Conservation (phyloP, 441 rosid genomes). For the Gossypium aridum region DNA sequence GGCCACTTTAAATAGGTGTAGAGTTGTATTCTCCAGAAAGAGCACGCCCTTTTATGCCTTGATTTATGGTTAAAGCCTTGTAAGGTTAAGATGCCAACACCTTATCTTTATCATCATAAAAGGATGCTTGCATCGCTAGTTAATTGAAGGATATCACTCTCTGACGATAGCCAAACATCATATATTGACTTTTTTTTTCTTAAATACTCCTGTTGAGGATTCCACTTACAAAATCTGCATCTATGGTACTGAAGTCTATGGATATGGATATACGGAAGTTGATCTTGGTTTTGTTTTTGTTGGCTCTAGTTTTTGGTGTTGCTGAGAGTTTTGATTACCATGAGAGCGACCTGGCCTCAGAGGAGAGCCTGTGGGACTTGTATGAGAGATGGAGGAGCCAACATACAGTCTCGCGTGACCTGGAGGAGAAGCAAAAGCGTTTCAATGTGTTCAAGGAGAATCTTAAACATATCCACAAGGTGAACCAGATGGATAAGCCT, state of each 20-base stretch:
- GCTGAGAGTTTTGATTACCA: slow-evolving; percentile 26
- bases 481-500: slow-evolving; percentile 30
- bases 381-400: slow-evolving; percentile 37
- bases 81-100: neutral
- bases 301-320: slow-evolving; percentile 16
- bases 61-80: slow-evolving; percentile 17
- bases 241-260: neutral
- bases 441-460: slow-evolving; percentile 40
- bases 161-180: neutral
- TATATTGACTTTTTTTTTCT: neutral
- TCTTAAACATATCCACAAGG: slow-evolving; percentile 25
- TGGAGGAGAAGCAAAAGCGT: slow-evolving; percentile 24
- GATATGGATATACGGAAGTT: slow-evolving; percentile 6
- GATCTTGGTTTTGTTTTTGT: slow-evolving; percentile 8
- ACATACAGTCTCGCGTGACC: slow-evolving; percentile 23
- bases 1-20: neutral
- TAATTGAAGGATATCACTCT: neutral
- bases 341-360: slow-evolving; percentile 25
- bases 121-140: neutral
- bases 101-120: neutral
- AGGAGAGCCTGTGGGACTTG: slow-evolving; percentile 30
- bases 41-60: slow-evolving; percentile 9
- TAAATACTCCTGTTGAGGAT: neutral
- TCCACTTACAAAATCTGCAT: neutral
- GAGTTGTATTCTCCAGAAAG: neutral